Conservation (phyloP, 306 rosid genomes). For the Prinsepia uniflora region DNA sequence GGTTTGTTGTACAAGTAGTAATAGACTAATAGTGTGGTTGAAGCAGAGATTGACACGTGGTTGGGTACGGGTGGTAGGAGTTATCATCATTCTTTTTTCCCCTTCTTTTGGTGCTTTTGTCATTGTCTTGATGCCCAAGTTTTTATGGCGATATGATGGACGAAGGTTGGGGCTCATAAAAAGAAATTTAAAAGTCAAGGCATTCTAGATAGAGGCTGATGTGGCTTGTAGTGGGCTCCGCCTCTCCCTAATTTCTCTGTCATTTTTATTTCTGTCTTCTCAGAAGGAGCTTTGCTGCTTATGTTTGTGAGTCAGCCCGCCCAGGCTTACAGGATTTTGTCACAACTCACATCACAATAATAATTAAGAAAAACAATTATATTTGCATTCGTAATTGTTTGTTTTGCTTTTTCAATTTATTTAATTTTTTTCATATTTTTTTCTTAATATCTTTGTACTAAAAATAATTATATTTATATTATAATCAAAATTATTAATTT, state of each 20-base stretch:
- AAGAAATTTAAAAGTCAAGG: slow-evolving; percentile 40
- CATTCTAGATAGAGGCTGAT: slow-evolving; percentile 23
- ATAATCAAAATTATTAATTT: no score
- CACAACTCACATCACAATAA: no score
- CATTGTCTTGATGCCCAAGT: slow-evolving; percentile 32
- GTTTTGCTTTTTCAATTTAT: no score
- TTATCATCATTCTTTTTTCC: slow-evolving; percentile 18
- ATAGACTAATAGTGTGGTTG: background rate
- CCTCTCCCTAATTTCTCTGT: background rate
- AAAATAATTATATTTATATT: no score
- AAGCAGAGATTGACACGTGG: slow-evolving; percentile 25
- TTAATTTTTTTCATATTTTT: no score
- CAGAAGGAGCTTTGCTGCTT: slow-evolving; percentile 11
- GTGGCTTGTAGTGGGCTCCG: slow-evolving; percentile 3
- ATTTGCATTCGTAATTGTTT: no score
- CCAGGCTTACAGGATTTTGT: no score
- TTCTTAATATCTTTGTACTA: no score
- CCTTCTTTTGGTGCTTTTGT: background rate
- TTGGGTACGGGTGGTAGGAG: slow-evolving; percentile 20
- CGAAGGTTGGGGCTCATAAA: background rate
- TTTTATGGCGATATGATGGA: background rate
- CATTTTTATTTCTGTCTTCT: slow-evolving; percentile 5
- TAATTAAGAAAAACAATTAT: no score
- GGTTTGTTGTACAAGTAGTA: background rate
- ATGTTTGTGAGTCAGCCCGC: background rate